A percentile compares a stretch with the other conserved stretches of the same genome.
Evolutionary conservation across 768 basidiomycete species (phyloP).

Genomic region (Mycena floridula): DNA sequence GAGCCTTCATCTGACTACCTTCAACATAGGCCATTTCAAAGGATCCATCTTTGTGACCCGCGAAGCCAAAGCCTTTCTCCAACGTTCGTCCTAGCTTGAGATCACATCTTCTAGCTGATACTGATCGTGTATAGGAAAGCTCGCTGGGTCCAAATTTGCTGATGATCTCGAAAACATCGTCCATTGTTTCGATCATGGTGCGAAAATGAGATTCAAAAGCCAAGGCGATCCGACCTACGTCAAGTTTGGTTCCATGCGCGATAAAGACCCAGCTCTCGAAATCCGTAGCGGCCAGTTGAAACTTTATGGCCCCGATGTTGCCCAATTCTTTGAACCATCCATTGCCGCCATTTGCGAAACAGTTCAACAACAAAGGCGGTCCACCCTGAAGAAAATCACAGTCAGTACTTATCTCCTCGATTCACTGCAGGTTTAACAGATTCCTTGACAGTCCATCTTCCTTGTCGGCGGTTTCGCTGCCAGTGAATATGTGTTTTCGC

Average conservation of each 20-base stretch:
- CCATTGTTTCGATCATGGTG: constrained; percentile 29
- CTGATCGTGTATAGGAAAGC: no score
- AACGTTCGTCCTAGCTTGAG: constrained; percentile 13
- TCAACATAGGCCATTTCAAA: constrained; percentile 38
- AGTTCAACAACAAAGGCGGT: constrained; percentile 20
- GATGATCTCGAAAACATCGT: constrained; percentile 27
- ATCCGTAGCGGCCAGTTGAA: constrained; percentile 34
- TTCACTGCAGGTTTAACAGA: not conserved
- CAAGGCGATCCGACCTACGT: constrained; percentile 30
- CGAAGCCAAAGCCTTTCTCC: constrained; percentile 24
- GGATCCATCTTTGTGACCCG: constrained; percentile 34
- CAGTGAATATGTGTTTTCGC: constrained; percentile 40
- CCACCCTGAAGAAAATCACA: constrained; percentile 17
- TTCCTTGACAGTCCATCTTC: not conserved
- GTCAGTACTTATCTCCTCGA: constrained; percentile 6
- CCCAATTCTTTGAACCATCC: constrained; percentile 36
- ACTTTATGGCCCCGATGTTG: not conserved
- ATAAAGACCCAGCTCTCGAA: constrained; percentile 30
- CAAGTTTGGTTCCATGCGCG: constrained; percentile 34
- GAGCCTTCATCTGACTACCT: not conserved
- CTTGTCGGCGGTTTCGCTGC: constrained; percentile 41
- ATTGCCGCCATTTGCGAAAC: constrained; percentile 28
- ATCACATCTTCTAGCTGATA: no score
- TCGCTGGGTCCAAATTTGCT: not conserved
- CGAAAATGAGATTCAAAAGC: constrained; percentile 39